phyloP scores from a whole-genome alignment of 768 basidiomycete species.

The Leccinum subgranulosum region DNA sequence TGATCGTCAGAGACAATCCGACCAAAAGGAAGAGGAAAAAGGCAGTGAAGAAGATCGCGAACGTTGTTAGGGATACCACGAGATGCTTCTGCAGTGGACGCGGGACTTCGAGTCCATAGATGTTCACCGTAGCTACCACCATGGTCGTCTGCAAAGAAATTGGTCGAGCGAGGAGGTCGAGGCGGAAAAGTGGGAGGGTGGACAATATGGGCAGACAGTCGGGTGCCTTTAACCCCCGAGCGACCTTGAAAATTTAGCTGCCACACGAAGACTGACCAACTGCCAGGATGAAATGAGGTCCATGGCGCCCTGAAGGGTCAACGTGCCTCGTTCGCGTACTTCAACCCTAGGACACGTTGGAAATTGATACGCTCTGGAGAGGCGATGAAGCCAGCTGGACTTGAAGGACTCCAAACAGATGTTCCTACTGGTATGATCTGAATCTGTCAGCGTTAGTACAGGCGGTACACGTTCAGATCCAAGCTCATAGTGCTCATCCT shows the following conservation, averaged over 20 bases:
- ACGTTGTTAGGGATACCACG: slow-evolving; percentile 44
- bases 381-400: neutral
- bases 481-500: neutral
- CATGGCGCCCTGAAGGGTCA: neutral
- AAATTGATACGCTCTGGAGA: neutral
- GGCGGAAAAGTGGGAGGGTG: neutral
- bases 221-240: neutral
- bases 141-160: slow-evolving; percentile 8
- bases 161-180: neutral
- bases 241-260: neutral
- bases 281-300: neutral
- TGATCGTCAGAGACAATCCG: slow-evolving; percentile 72
- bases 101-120: slow-evolving; percentile 19
- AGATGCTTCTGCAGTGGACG: slow-evolving; percentile 46
- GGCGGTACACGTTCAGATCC: neutral
- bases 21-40: slow-evolving; percentile 78
- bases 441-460: neutral
- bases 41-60: slow-evolving; percentile 49
- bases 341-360: neutral
- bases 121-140: slow-evolving; percentile 11
- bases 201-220: neutral
- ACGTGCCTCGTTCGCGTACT: slow-evolving; percentile 3
- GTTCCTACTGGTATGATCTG: neutral
- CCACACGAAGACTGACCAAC: slow-evolving; percentile 1
- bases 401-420: neutral